Conservation (phyloP, 1,284 basidiomycete genomes). For the Fomitopsis pinicola region DNA sequence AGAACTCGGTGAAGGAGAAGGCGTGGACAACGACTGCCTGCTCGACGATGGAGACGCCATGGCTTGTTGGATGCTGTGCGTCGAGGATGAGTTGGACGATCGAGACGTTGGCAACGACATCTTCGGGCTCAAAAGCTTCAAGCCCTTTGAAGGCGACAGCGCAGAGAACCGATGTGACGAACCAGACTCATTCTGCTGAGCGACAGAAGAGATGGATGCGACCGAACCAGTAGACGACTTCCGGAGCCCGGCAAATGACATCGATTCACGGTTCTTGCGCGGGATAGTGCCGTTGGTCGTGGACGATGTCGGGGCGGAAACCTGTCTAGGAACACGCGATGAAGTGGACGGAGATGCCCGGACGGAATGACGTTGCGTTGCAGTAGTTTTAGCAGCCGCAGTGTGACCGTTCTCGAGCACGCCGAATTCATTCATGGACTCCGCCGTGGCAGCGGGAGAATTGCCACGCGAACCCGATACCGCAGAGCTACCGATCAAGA, state of each 20-base stretch:
- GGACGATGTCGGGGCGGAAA: constrained; percentile 43
- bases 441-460: constrained; percentile 49
- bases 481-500: constrained; percentile 41
- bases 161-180: constrained; percentile 68
- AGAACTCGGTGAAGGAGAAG: constrained; percentile 69
- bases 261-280: constrained; percentile 73
- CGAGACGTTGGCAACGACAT: constrained; percentile 57
- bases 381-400: constrained; percentile 31
- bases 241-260: constrained; percentile 69
- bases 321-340: constrained; percentile 65
- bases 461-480: constrained; percentile 53
- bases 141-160: constrained; percentile 75
- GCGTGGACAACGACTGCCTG: constrained; percentile 72
- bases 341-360: constrained; percentile 51
- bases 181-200: constrained; percentile 32
- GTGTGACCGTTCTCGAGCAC: constrained; percentile 58
- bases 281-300: constrained; percentile 40
- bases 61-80: constrained; percentile 48
- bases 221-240: constrained; percentile 79
- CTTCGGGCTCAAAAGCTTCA: constrained; percentile 78
- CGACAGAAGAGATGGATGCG: constrained; percentile 54
- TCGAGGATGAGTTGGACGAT: constrained; percentile 45
- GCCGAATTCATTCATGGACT: constrained; percentile 71
- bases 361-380: constrained; percentile 42
- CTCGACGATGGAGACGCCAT: constrained; percentile 67